phyloP scores from a whole-genome alignment of 768 basidiomycete genomes.

The Naganishia kalamii region DNA sequence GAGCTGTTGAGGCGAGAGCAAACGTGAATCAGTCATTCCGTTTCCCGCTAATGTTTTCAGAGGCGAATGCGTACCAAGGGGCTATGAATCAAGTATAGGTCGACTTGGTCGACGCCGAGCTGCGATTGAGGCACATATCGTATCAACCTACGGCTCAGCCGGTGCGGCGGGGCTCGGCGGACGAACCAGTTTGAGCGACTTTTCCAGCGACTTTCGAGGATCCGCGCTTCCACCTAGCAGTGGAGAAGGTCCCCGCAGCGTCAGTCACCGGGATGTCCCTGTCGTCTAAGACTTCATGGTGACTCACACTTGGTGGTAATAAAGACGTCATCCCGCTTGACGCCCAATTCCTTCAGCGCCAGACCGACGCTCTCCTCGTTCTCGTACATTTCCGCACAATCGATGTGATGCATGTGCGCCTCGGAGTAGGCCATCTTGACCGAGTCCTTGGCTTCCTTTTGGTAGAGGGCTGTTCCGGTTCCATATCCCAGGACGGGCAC shows the following conservation, averaged over 20 bases:
- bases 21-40: neutral
- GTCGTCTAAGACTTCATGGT: neutral
- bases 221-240: conserved; percentile 21
- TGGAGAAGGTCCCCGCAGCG: neutral
- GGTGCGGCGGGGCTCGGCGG: neutral
- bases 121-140: conserved; percentile 10
- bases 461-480: conserved; percentile 13
- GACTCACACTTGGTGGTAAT: conserved; percentile 50
- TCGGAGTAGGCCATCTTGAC: conserved; percentile 17
- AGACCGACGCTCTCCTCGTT: conserved; percentile 43
- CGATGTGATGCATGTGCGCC: conserved; percentile 8
- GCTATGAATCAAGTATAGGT: conserved; percentile 61
- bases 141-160: neutral
- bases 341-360: conserved; percentile 35
- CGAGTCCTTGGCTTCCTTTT: conserved; percentile 12
- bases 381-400: conserved; percentile 36
- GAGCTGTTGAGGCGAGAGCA: conserved; percentile 1
- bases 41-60: neutral
- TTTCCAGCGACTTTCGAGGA: conserved; percentile 53
- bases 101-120: conserved; percentile 47
- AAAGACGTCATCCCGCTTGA: conserved; percentile 50
- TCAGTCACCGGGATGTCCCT: neutral
- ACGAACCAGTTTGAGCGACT: conserved; percentile 56
- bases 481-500: conserved; percentile 35
- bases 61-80: conserved; percentile 33